A percentile compares a stretch with the other conserved stretches of the same genome.
phyloP scores from a whole-genome alignment of 1,139 yeast genomes.

The Komagataea norvegica region DNA sequence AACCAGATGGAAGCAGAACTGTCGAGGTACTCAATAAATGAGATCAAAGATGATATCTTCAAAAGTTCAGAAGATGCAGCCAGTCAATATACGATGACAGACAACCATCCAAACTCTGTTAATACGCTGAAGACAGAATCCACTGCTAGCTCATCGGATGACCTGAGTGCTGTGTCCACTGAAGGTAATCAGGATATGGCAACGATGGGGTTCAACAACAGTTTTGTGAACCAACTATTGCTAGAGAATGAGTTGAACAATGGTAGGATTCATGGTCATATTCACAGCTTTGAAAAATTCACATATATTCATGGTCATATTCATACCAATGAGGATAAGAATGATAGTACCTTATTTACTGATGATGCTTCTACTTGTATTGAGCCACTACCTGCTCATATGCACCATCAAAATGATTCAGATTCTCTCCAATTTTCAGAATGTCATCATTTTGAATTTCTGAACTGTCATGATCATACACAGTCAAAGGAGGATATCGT shows the following conservation, averaged over 20 bases:
- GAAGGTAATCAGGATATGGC: too few relatives aligned
- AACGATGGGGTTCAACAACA: background rate
- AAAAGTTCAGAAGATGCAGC: conserved; percentile 1
- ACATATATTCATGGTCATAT: conserved; percentile 69
- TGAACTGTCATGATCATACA: conserved; percentile 31
- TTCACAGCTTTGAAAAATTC: conserved; percentile 58
- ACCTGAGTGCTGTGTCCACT: background rate
- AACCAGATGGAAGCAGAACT: conserved; percentile 5
- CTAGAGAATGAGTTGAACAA: conserved; percentile 19
- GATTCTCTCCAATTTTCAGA: conserved; percentile 25
- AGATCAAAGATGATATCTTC: background rate
- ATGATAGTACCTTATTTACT: background rate
- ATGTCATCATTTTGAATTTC: conserved; percentile 37
- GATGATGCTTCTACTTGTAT: too few relatives aligned
- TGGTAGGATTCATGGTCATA: conserved; percentile 65
- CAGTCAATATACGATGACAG: conserved; percentile 6
- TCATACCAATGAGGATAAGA: conserved; percentile 34
- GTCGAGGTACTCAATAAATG: conserved; percentile 6
- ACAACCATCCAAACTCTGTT: background rate
- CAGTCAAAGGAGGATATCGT: conserved; percentile 11
- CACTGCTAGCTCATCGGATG: conserved; percentile 1
- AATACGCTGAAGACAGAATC: background rate
- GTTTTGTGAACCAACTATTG: conserved; percentile 5
- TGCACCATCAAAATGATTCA: conserved; percentile 12
- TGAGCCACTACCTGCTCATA: conserved; percentile 13